Conservation (phyloP, 2,329 filamentous ascomycete species). For the Calcarisporium arbuscula region DNA sequence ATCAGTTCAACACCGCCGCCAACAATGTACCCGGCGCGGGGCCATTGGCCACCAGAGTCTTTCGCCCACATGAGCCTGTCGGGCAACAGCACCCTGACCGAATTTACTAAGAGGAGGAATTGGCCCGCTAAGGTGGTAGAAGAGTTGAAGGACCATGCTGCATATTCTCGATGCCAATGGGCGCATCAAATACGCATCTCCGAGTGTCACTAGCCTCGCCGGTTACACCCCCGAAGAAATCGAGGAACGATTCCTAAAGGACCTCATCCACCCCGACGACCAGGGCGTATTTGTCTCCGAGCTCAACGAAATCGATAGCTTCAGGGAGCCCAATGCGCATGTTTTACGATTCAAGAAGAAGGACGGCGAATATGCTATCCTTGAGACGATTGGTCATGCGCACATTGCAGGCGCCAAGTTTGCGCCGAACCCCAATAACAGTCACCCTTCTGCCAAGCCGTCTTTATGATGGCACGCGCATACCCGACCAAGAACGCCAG, state of each 20-base stretch:
- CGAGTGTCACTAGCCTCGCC: constrained; percentile 66
- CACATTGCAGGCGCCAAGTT: constrained; percentile 70
- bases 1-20: constrained; percentile 25
- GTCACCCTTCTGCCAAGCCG: constrained; percentile 71
- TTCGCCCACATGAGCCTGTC: constrained; percentile 27
- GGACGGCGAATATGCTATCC: constrained; percentile 69
- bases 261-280: constrained; percentile 83
- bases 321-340: constrained; percentile 70
- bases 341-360: constrained; percentile 78
- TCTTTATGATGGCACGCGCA: constrained; percentile 88
- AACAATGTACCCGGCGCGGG: constrained; percentile 35
- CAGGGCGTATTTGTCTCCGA: constrained; percentile 76
- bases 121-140: constrained; percentile 88
- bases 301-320: constrained; percentile 82
- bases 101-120: constrained; percentile 57
- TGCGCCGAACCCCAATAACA: constrained; percentile 57
- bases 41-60: constrained; percentile 32
- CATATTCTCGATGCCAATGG: constrained; percentile 83
- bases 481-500: constrained; percentile 85
- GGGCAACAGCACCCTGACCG: constrained; percentile 41
- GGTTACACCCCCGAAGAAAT: constrained; percentile 69
- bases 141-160: constrained; percentile 81
- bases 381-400: constrained; percentile 89
- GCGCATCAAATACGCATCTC: constrained; percentile 78
- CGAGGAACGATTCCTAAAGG: constrained; percentile 67